phyloP scores from a whole-genome alignment of 108 stramenopile species.

The Nannochloropsis granulata region DNA sequence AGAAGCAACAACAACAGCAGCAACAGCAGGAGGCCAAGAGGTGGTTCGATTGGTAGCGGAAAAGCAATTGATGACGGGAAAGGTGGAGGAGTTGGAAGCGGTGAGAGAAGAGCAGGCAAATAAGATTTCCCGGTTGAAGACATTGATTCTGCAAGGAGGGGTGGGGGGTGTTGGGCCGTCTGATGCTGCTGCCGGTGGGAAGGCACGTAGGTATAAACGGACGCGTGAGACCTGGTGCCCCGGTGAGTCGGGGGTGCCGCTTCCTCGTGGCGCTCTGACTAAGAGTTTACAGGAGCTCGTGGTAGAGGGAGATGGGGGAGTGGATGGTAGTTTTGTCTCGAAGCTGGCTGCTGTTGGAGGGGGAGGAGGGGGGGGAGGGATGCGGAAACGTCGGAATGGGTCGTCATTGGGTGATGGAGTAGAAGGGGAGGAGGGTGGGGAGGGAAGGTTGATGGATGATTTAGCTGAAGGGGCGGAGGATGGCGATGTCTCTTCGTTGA shows the following conservation, averaged over 20 bases:
- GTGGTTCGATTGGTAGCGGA: not conserved
- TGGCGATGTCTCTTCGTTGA: not conserved
- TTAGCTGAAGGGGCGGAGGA: not conserved
- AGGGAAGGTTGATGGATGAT: not conserved
- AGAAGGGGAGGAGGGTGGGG: not conserved
- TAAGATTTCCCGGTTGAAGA: conserved; percentile 15
- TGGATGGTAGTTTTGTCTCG: not conserved
- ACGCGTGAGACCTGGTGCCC: conserved; percentile 27
- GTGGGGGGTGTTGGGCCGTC: not conserved
- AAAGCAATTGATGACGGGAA: not conserved
- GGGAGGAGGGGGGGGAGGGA: conserved; percentile 2
- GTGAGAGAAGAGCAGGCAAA: conserved; percentile 3
- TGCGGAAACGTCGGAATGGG: not conserved
- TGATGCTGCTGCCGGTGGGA: not conserved
- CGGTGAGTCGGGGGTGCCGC: not conserved
- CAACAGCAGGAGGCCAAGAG: not conserved
- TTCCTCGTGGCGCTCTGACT: not conserved
- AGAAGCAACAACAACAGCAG: too few relatives aligned
- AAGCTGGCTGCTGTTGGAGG: too few relatives aligned
- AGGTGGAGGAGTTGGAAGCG: conserved; percentile 2
- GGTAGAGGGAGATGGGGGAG: not conserved
- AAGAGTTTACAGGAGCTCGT: not conserved
- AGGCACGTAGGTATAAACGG: conserved; percentile 2
- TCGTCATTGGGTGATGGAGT: not conserved
- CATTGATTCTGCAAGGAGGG: not conserved